Percentiles rank a stretch among this genome's conserved stretches.
Conservation (phyloP, 163 green algal species). For the Chloroidium sp. region DNA sequence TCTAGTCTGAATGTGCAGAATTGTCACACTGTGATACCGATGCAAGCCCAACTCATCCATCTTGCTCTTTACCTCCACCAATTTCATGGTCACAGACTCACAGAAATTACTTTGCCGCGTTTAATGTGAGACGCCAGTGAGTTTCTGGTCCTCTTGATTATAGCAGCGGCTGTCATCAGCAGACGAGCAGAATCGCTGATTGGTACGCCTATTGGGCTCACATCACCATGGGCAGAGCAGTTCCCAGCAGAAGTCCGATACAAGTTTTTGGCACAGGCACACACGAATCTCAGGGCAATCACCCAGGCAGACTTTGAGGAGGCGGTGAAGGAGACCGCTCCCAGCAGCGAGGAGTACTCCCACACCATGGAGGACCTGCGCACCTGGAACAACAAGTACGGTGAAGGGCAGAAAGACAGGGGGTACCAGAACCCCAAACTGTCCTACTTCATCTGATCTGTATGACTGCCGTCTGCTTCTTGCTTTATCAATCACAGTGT, state of each 20-base stretch:
- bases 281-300: conserved; percentile 17
- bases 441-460: conserved; percentile 27
- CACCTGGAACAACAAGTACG: conserved; percentile 25
- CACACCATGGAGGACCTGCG: conserved; percentile 18
- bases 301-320: conserved; percentile 23
- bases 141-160: too few species aligned
- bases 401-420: neutral
- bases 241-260: neutral
- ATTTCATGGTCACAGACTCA: too few species aligned
- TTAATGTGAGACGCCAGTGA: too few species aligned
- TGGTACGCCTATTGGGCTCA: conserved; percentile 2
- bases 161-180: too few species aligned
- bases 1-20: too few species aligned
- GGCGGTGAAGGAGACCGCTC: conserved; percentile 18
- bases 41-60: too few species aligned
- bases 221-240: neutral
- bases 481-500: too few species aligned
- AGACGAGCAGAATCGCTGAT: neutral
- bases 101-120: too few species aligned
- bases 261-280: neutral
- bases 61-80: too few species aligned
- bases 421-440: conserved; percentile 1
- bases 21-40: too few species aligned
- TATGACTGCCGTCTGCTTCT: too few species aligned
- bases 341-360: conserved; percentile 16